phyloP scores from a whole-genome alignment of 179 eudicot genomes.

The Camellia oleifera region DNA sequence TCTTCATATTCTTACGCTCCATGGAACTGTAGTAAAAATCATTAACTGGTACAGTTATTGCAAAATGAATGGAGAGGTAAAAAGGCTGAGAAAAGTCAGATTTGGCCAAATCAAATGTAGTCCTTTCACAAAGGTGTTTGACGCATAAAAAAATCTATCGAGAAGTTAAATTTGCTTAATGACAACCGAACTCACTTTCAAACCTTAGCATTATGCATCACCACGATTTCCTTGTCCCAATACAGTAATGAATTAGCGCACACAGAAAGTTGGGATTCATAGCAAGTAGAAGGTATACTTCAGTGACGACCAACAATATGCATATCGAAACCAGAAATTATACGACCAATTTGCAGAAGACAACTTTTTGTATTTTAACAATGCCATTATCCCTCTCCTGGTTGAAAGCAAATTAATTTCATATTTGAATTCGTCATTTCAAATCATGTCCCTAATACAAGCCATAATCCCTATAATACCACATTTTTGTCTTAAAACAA shows the following conservation, averaged over 20 bases:
- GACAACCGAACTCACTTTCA: neutral
- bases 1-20: slow-evolving; percentile 21
- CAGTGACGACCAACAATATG: neutral
- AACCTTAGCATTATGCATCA: neutral
- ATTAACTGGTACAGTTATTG: neutral
- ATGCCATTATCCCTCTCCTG: neutral
- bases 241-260: neutral
- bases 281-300: neutral
- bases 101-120: neutral
- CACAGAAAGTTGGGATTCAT: neutral
- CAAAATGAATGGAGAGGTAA: neutral
- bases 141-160: neutral
- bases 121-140: neutral
- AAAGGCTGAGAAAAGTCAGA: neutral
- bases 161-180: neutral
- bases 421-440: too few relatives aligned
- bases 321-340: neutral
- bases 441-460: too few relatives aligned
- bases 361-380: neutral
- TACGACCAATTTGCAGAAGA: neutral
- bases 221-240: neutral
- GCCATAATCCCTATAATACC: too few relatives aligned
- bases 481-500: too few relatives aligned
- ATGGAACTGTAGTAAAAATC: slow-evolving; percentile 27
- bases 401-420: too few relatives aligned